A percentile compares a stretch with the other conserved stretches of the same genome.
Evolutionary conservation across 306 rosid genomes (phyloP).

Genomic region (Ziziphus jujuba): DNA sequence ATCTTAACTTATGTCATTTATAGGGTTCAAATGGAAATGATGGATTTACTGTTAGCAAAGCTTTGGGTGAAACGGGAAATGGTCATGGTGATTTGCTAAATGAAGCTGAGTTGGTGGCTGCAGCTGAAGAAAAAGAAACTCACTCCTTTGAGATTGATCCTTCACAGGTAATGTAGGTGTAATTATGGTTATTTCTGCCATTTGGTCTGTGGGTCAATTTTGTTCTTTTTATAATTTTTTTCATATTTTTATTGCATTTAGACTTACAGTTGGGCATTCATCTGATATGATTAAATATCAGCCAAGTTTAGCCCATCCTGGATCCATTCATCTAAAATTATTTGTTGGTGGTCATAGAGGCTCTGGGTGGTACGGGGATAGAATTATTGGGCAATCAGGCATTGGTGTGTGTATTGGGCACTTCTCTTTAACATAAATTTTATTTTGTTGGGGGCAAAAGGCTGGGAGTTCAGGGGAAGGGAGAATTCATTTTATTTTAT

Average conservation of each 20-base stretch:
- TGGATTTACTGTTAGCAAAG: slow-evolving; percentile 85
- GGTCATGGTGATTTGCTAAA: slow-evolving; percentile 71
- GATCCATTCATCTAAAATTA: not conserved
- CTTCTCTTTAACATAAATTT: too few species aligned
- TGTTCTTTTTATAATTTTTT: not conserved
- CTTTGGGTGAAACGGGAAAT: slow-evolving; percentile 71
- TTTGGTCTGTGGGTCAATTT: too few species aligned
- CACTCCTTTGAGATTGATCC: slow-evolving; percentile 88
- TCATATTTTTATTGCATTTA: not conserved
- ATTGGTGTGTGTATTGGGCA: too few species aligned
- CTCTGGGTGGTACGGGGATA: too few species aligned
- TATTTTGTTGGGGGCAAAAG: too few species aligned
- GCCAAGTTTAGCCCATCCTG: slow-evolving; percentile 10
- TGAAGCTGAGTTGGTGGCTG: slow-evolving; percentile 89
- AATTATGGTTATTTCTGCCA: not conserved
- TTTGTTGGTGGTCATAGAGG: not conserved
- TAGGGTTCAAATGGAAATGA: slow-evolving; percentile 61
- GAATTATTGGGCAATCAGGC: too few species aligned
- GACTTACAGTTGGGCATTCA: not conserved
- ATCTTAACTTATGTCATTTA: slow-evolving; percentile 14
- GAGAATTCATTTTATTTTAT: too few species aligned
- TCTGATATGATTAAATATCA: not conserved
- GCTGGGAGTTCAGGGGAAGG: too few species aligned
- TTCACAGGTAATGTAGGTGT: slow-evolving; percentile 57
- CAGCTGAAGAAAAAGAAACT: slow-evolving; percentile 84